Evolutionary conservation across 139 green algal species (phyloP).

Genomic region (Picocystis salinarum): DNA sequence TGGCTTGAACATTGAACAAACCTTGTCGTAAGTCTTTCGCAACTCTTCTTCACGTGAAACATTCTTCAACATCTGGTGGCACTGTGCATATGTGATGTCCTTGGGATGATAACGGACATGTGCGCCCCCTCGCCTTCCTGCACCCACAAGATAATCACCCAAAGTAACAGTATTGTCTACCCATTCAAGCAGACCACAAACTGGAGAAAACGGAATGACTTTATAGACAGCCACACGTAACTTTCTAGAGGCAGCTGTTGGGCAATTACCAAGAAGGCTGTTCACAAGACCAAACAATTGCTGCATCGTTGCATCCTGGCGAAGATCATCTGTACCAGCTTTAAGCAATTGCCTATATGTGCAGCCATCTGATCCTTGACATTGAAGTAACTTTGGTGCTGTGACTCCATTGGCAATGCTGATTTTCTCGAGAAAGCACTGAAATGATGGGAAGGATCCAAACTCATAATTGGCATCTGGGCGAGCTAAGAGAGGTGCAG

Average conservation of each 20-base stretch:
- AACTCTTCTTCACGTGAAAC: slow-evolving; percentile 5
- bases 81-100: slow-evolving; percentile 15
- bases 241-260: slow-evolving; percentile 17
- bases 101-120: slow-evolving; percentile 16
- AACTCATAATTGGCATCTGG: slow-evolving; percentile 23
- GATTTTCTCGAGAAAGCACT: slow-evolving; percentile 24
- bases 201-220: slow-evolving; percentile 73
- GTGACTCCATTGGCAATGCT: slow-evolving; percentile 60
- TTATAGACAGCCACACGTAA: slow-evolving; percentile 72
- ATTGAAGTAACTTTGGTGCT: slow-evolving; percentile 55
- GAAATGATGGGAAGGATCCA: slow-evolving; percentile 22
- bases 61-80: slow-evolving; percentile 7
- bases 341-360: slow-evolving; percentile 45
- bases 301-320: slow-evolving; percentile 93
- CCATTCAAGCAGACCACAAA: slow-evolving; percentile 76
- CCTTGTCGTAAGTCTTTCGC: slow-evolving; percentile 18
- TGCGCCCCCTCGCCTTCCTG: slow-evolving; percentile 7
- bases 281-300: slow-evolving; percentile 87
- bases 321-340: slow-evolving; percentile 56
- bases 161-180: slow-evolving; percentile 68
- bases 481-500: slow-evolving; percentile 24
- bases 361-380: slow-evolving; percentile 24
- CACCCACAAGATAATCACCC: slow-evolving; percentile 33
- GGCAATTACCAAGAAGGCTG: slow-evolving; percentile 34
- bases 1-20: slow-evolving; percentile 41